Base-by-base conservation (phyloP, 495 filamentous ascomycete species). In the Bathelium albidoporum region DNA sequence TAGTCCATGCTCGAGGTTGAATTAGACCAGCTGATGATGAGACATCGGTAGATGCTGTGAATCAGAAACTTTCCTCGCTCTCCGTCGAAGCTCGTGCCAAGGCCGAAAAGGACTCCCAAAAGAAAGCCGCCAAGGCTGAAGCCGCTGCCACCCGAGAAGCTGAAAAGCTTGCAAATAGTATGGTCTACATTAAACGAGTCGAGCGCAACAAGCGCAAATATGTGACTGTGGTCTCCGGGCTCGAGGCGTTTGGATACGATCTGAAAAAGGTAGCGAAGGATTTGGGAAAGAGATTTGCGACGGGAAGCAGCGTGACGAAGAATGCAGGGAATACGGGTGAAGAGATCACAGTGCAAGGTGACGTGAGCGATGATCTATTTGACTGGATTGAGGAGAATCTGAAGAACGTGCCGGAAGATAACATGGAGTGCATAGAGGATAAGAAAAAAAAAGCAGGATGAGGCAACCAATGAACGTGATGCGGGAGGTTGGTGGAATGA, bases 201-300 rank as follows among this genome's bases (percentile, higher is more conserved):
- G 94, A 99, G 79, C 84, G 94, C 59, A 96, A 95, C 78, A 99
- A 99, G 80, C 83, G 94, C 66, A 99, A 99, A 76, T 91, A 85
- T 70, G 91, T 97, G 41, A 99, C 92, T 2, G 86, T 90, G 18
- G 84, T 97, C n/a, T 81, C 81, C 0, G 94, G 94, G 1, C 77
- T 99, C 24, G 94, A 97, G 73, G 85, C 87, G 0, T 92, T 95
- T 67, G 91, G 91, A 0, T 71, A 96, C 60, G 94, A 97, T 62
- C 78, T 96, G 72, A 99, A 99, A 75, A 96, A 95, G 76, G 80
- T 92, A 5, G 86, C 89, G 53, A 93, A 93, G 77, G 89, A 92
- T 65, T 86, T 91, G 66, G 89, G 89, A 60, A 92, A 91, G 79
- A 91, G 90, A 74, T 92, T 99, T 72, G 95, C 95, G 20, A 97